phyloP scores from a whole-genome alignment of 768 basidiomycete genomes.

The Strobilomyces echinocephalus region DNA sequence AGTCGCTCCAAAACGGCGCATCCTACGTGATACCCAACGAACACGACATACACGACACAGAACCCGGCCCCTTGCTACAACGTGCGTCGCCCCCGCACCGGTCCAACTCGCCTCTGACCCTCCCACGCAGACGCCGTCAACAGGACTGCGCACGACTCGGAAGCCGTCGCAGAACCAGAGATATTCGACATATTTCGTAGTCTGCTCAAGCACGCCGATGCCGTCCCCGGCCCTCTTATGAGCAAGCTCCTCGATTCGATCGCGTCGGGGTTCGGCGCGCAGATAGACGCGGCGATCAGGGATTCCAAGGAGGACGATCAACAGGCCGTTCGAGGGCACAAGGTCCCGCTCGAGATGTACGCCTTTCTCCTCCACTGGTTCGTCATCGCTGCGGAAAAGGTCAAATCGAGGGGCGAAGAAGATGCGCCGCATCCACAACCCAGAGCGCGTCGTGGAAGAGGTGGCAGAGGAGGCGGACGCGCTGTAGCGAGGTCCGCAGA shows the following conservation, averaged over 20 bases:
- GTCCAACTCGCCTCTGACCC: slow-evolving; percentile 7
- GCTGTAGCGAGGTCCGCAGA: slow-evolving; percentile 43
- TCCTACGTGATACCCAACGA: slow-evolving; percentile 67
- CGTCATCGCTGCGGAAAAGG: slow-evolving; percentile 73
- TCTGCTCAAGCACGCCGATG: slow-evolving; percentile 69
- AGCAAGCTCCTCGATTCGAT: slow-evolving; percentile 87
- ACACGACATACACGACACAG: slow-evolving; percentile 55
- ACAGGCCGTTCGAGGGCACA: slow-evolving; percentile 57
- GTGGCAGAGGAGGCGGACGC: slow-evolving; percentile 46
- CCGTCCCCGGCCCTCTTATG: slow-evolving; percentile 62
- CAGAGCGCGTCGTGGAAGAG: slow-evolving; percentile 54
- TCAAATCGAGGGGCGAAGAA: slow-evolving; percentile 50
- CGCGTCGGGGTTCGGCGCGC: slow-evolving; percentile 64
- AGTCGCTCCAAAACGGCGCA: slow-evolving; percentile 54
- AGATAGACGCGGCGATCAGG: slow-evolving; percentile 65
- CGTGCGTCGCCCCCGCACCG: slow-evolving; percentile 33
- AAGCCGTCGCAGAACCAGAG: slow-evolving; percentile 59
- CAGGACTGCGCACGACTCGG: slow-evolving; percentile 69
- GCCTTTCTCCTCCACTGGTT: slow-evolving; percentile 94
- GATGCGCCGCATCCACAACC: slow-evolving; percentile 41
- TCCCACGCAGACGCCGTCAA: slow-evolving; percentile 68
- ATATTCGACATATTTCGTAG: slow-evolving; percentile 81
- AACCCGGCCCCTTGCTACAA: slow-evolving; percentile 54
- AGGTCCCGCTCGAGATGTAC: slow-evolving; percentile 80
- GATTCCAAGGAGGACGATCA: slow-evolving; percentile 70